Percentiles rank a stretch among this genome's conserved stretches.
Conservation (phyloP, 1,284 basidiomycete species). For the Heimioporus retisporus region DNA sequence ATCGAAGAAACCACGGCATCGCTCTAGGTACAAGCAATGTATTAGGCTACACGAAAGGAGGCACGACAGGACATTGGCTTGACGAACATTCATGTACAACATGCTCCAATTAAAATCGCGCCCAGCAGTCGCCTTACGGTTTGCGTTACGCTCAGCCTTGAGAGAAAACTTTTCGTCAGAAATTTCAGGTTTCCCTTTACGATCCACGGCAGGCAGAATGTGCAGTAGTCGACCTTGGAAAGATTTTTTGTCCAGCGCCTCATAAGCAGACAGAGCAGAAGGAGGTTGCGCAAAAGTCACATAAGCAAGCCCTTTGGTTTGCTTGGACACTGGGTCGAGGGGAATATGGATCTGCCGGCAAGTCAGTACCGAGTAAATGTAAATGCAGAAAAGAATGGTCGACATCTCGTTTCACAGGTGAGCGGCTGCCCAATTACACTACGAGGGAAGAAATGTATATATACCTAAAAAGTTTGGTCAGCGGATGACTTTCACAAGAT, state of each 20-base stretch:
- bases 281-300: constrained; percentile 77
- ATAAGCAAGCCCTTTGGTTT: constrained; percentile 89
- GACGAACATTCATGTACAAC: constrained; percentile 97
- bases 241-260: constrained; percentile 84
- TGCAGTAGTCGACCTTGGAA: constrained; percentile 96
- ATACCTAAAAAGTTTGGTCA: constrained; percentile 26
- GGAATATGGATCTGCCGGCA: constrained; percentile 83
- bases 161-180: constrained; percentile 64
- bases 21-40: constrained; percentile 62
- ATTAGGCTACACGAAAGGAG: constrained; percentile 30
- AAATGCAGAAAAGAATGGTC: background rate
- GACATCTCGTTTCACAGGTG: no score
- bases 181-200: constrained; percentile 58
- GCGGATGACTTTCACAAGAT: constrained; percentile 1
- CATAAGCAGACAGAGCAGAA: constrained; percentile 82
- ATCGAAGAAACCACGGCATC: constrained; percentile 91
- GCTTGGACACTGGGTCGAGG: constrained; percentile 72
- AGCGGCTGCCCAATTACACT: no score
- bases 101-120: constrained; percentile 97
- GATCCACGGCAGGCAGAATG: constrained; percentile 86
- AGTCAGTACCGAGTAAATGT: constrained; percentile 24
- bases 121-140: constrained; percentile 79
- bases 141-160: constrained; percentile 77
- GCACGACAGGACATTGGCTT: constrained; percentile 22
- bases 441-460: background rate